Evolutionary conservation across 1,284 basidiomycete genomes (phyloP).

Genomic region (Sporisorium graminicola): DNA sequence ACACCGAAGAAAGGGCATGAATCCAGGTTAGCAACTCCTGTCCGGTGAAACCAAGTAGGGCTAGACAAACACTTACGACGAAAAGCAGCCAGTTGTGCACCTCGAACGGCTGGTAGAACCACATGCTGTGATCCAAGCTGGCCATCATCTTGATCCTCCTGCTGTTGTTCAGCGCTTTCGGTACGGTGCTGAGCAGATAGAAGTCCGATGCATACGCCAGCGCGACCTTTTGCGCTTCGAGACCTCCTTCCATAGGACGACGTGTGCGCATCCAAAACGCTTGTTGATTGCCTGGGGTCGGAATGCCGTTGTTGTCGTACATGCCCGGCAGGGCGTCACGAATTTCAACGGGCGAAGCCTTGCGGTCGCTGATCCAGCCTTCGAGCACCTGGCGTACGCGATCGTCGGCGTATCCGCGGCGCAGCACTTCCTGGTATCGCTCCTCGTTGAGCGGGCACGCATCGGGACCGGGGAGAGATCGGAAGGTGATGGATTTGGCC

Average conservation of each 20-base stretch:
- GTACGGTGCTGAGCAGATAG: conserved; percentile 60
- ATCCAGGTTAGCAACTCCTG: background rate
- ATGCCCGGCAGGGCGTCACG: conserved; percentile 63
- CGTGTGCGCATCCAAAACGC: conserved; percentile 67
- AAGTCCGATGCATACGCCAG: conserved; percentile 65
- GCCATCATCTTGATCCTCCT: conserved; percentile 66
- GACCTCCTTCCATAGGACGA: conserved; percentile 40
- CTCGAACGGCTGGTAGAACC: conserved; percentile 65
- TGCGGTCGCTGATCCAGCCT: conserved; percentile 56
- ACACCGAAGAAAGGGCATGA: background rate
- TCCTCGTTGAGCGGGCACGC: conserved; percentile 54
- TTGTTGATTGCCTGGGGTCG: conserved; percentile 60
- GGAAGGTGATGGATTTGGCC: conserved; percentile 35
- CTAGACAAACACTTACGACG: conserved; percentile 37
- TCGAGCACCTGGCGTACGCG: conserved; percentile 43
- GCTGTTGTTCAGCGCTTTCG: conserved; percentile 57
- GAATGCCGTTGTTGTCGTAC: conserved; percentile 58
- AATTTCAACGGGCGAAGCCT: conserved; percentile 62
- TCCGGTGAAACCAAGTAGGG: too few species aligned
- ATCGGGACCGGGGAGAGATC: conserved; percentile 45
- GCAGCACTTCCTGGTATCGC: conserved; percentile 53
- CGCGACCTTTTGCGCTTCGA: conserved; percentile 63
- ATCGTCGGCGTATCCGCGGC: conserved; percentile 20
- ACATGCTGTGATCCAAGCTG: conserved; percentile 67
- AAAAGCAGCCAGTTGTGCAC: conserved; percentile 66